phyloP scores from a whole-genome alignment of 176 grass and related monocot genomes.

The Oryza officinalis region DNA sequence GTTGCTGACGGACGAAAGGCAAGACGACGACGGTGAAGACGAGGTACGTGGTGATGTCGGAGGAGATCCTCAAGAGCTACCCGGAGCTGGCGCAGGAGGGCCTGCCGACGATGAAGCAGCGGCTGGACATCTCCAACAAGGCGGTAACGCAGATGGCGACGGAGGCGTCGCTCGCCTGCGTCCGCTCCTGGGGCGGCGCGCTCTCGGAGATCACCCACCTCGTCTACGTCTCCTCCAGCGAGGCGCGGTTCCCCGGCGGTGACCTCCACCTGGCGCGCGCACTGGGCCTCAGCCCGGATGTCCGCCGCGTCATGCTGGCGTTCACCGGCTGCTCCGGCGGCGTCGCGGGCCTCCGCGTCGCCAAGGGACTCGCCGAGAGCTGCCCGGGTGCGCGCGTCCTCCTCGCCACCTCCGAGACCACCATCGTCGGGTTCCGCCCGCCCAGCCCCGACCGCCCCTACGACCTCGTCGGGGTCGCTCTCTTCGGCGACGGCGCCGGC shows the following conservation, averaged over 20 bases:
- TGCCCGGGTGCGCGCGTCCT: constrained; percentile 50
- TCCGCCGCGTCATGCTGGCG: constrained; percentile 79
- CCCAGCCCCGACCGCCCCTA: constrained; percentile 67
- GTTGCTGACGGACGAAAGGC: constrained; percentile 31
- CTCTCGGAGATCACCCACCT: constrained; percentile 66
- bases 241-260: constrained; percentile 67
- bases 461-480: constrained; percentile 80
- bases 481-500: constrained; percentile 78
- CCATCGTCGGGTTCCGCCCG: constrained; percentile 71
- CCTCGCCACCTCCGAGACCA: constrained; percentile 80
- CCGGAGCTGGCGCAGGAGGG: constrained; percentile 66
- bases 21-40: constrained; percentile 83
- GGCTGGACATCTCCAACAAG: constrained; percentile 74
- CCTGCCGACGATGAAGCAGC: constrained; percentile 59
- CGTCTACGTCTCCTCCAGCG: constrained; percentile 77
- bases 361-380: constrained; percentile 78
- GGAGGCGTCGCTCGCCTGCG: constrained; percentile 47
- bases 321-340: constrained; percentile 78
- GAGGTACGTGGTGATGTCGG: constrained; percentile 76
- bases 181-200: constrained; percentile 52
- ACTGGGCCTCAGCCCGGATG: constrained; percentile 61
- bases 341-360: constrained; percentile 74
- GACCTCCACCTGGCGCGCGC: constrained; percentile 76
- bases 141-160: constrained; percentile 73
- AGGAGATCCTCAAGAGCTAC: constrained; percentile 72